A percentile compares a stretch with the other conserved stretches of the same genome.
Conservation (phyloP, 805 yeast genomes). For the Lachancea sp. region DNA sequence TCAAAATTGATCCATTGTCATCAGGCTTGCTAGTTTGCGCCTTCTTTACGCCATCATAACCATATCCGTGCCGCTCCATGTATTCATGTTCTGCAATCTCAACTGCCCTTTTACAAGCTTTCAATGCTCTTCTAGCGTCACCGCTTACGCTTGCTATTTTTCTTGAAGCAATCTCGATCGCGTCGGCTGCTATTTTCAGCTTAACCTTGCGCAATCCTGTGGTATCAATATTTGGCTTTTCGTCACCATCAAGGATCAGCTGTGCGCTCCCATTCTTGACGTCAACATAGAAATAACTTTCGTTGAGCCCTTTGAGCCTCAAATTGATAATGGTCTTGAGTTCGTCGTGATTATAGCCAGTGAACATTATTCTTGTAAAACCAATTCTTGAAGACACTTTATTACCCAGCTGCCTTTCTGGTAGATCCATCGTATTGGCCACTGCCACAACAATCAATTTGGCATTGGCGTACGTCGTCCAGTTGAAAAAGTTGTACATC, state of each 20-base stretch:
- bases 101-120: constrained; percentile 81
- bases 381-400: constrained; percentile 91
- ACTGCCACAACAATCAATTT: constrained; percentile 84
- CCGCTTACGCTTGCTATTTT: constrained; percentile 96
- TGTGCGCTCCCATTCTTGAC: constrained; percentile 35
- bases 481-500: constrained; percentile 92
- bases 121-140: constrained; percentile 90
- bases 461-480: constrained; percentile 85
- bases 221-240: constrained; percentile 4
- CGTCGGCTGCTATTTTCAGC: constrained; percentile 50
- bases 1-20: constrained; percentile 5
- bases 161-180: constrained; percentile 85
- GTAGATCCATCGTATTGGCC: constrained; percentile 96
- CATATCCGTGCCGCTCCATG: constrained; percentile 33
- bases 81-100: constrained; percentile 74
- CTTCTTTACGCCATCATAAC: constrained; percentile 22
- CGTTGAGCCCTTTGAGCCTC: constrained; percentile 50
- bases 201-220: constrained; percentile 24
- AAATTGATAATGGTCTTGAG: constrained; percentile 67
- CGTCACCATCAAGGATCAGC: constrained; percentile 21
- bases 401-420: constrained; percentile 80
- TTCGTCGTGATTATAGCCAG: constrained; percentile 81
- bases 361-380: constrained; percentile 74
- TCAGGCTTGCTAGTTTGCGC: constrained; percentile 7
- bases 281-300: constrained; percentile 30